Evolutionary conservation across 257 asterid species (phyloP), one percentile per base, ranked within the genome.

Genomic region (Nicotiana noctiflora): DNA sequence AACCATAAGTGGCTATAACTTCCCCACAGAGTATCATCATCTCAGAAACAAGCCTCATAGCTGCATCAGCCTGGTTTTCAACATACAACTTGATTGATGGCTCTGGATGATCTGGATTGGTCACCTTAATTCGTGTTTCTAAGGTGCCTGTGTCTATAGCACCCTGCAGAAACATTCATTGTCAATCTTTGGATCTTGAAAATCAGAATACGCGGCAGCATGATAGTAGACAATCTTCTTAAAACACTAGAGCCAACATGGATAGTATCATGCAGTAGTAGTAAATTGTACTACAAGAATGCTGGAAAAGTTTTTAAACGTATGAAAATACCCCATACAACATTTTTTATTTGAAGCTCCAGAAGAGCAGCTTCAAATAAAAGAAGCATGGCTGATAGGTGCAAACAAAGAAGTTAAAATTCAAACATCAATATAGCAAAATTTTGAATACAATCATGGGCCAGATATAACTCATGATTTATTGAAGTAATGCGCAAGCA

Each of bases 1-100:
- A 89, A 83, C 98, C 98, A 83, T 89, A 75, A 77, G 94, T 96
- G 85, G 99, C 99, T 57, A 96, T 81, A 81, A 88, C 98, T 91
- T 96, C 99, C 80, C 98, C 98, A 82, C 98, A 96, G 66, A 96
- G 95, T 83, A 96, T 94, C 99, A 96, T 96, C 97, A 96, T 90
- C 90, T 94, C 98, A 70, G 98, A 84, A 44, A 94, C 99, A 86
- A 96, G 95, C 59, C 97, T 89, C 99, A 96, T 94, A 59, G 99
- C 97, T 29, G 93, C 94, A 80, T 94, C 97, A 31, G 93, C 89
- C 91, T 96, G 99, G 82, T 94, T 91, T 88, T 91, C 97, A 83
- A 94, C 97, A 80, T 92, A 96, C 75, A 96, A 90, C 86, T 87
- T 96, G 90, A 96, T 94, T 62, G 78, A 84, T 75, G 99, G 98